Evolutionary conservation across 2,329 filamentous ascomycete genomes (phyloP), one percentile per base, ranked within the genome.

Genomic region (Neopestalotiopsis sp.): DNA sequence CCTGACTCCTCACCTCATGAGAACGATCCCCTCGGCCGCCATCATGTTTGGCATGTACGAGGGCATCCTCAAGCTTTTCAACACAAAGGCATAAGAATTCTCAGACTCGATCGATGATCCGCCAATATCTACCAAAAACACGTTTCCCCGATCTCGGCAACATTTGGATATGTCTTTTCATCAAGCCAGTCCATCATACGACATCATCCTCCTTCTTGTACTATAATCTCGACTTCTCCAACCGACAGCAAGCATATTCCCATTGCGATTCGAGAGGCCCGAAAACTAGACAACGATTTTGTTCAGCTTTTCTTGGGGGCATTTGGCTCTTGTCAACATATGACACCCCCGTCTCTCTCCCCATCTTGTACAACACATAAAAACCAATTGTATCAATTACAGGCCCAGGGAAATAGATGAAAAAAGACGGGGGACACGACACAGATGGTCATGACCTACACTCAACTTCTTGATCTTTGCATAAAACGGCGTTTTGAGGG

Each of bases 41-140:
- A 97, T 98, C 79, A 98, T 97, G 93, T 97, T 98, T 80, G 94
- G 94, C 81, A 96, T 96, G 85, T 97, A 90, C 76, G 88, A 90
- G 76, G 86, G 83, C 67, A 89, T 89, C 58, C 79, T 89, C 20
- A 78, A 77, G 61, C 65, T 79, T 2, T 73, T 79, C 14, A 75
- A 73, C 63, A 70, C 74, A 10, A 77, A 77, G 75, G 77, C 74
- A 69, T 79, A 73, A 59, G 38, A 13, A 14, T 20, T 59, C 24
- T 7, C 10, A 3, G 34, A 38, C 6, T 38, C 34, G 34, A 34
- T 13, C 59, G 30, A 45, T 34, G 24, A 30, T 28, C 42, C 7
- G 6, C 10, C 42, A 62, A 13, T 12, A 65, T 20, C 45, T 12
- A 52, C 14, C 14, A 20, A 58, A 24, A 28, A 38, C 30, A 59